These are phyloP conservation scores for Stylonectria norvegica DNA, from an alignment of 2,329 filamentous ascomycete genomes.

Conservation along the genomic window DNA sequence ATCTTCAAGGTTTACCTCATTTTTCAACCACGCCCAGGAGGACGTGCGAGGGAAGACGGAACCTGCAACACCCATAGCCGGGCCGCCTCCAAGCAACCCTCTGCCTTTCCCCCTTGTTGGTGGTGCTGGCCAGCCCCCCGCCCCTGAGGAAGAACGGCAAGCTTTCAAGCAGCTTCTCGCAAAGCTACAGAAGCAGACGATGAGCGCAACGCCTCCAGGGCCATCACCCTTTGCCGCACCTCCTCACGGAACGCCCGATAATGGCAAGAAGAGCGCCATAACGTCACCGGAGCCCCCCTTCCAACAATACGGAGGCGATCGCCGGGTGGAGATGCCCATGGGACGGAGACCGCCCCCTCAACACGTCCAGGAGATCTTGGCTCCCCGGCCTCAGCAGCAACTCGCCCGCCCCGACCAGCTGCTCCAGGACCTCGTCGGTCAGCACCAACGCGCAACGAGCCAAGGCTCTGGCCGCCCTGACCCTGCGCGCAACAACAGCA, in stretches of 20 bases:
- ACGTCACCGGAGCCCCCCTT: constrained; percentile 46
- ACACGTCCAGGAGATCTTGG: constrained; percentile 50
- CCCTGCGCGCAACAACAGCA: constrained; percentile 51
- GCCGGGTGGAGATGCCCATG: constrained; percentile 38
- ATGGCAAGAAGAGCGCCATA: constrained; percentile 35
- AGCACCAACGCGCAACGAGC: constrained; percentile 54
- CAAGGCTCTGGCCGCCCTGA: constrained; percentile 48
- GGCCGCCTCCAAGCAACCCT: constrained; percentile 7
- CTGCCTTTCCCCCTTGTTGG: constrained; percentile 17
- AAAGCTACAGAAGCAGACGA: constrained; percentile 67
- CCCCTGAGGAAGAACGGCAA: constrained; percentile 69
- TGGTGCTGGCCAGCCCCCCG: constrained; percentile 29
- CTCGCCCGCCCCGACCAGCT: constrained; percentile 56
- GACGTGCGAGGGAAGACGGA: constrained; percentile 51
- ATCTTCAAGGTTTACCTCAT: constrained; percentile 80
- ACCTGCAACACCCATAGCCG: constrained; percentile 37
- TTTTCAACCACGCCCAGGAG: constrained; percentile 57
- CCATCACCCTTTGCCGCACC: constrained; percentile 43
- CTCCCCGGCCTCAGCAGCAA: constrained; percentile 49
- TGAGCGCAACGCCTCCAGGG: constrained; percentile 44
- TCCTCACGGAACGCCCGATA: constrained; percentile 28
- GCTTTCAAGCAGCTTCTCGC: constrained; percentile 79
- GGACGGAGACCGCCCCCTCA: constrained; percentile 40
- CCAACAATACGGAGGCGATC: constrained; percentile 45
- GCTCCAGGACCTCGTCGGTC: constrained; percentile 57